Percentiles rank a stretch among this genome's conserved stretches.
These are phyloP conservation scores for Fusarium pseudograminearum DNA, from an alignment of 2,329 filamentous ascomycete species.

Conservation along the genomic window DNA sequence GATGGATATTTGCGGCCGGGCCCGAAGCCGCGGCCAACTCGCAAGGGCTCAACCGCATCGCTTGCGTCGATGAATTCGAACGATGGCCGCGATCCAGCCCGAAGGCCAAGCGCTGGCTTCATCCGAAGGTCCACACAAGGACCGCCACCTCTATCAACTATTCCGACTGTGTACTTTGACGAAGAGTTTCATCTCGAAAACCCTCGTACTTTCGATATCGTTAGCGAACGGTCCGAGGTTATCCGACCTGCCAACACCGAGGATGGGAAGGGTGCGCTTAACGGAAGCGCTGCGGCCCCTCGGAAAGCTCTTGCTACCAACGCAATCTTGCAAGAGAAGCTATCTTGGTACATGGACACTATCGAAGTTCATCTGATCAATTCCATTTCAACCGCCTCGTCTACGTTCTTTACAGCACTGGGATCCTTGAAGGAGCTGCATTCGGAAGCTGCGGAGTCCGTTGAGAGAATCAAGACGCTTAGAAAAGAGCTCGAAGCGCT, in stretches of 20 bases:
- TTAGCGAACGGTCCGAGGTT: conserved; percentile 96
- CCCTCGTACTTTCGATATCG: conserved; percentile 93
- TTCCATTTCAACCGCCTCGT: conserved; percentile 94
- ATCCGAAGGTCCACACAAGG: conserved; percentile 74
- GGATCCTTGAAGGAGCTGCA: conserved; percentile 92
- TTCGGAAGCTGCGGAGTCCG: conserved; percentile 90
- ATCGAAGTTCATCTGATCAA: conserved; percentile 97
- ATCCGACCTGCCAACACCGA: conserved; percentile 74
- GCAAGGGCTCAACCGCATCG: conserved; percentile 58
- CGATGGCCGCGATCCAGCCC: conserved; percentile 58
- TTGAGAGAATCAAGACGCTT: conserved; percentile 84
- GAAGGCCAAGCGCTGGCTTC: conserved; percentile 62
- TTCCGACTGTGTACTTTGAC: conserved; percentile 93
- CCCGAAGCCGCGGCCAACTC: conserved; percentile 42
- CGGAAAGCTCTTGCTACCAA: conserved; percentile 94
- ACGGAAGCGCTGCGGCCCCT: conserved; percentile 68
- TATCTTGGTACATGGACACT: conserved; percentile 99
- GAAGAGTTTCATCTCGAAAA: conserved; percentile 96
- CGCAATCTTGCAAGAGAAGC: conserved; percentile 95
- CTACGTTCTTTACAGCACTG: conserved; percentile 94
- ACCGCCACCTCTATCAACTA: conserved; percentile 88
- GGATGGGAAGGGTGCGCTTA: conserved; percentile 67
- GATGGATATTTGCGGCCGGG: conserved; percentile 63
- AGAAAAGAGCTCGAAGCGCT: conserved; percentile 83
- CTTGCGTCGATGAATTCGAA: conserved; percentile 64